These are phyloP conservation scores for Hymenoscyphus repandus DNA, from an alignment of 2,329 filamentous ascomycete species.

Conservation along the genomic window DNA sequence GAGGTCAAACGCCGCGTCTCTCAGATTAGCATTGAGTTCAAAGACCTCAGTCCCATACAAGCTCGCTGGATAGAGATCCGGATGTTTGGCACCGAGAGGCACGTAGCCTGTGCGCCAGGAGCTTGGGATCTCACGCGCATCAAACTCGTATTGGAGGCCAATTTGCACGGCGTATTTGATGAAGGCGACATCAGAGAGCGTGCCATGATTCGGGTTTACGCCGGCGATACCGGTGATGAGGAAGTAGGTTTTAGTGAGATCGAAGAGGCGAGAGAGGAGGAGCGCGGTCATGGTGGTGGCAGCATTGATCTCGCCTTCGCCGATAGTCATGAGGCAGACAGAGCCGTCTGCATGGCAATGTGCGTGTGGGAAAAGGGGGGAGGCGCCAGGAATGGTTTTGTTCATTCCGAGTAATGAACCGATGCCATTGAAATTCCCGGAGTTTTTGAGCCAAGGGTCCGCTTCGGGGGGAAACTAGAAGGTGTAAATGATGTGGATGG, in stretches of 20 bases:
- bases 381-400: slow-evolving; percentile 54
- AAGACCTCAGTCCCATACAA: slow-evolving; percentile 65
- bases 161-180: slow-evolving; percentile 66
- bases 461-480: slow-evolving; percentile 5
- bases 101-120: slow-evolving; percentile 65
- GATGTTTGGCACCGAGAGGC: slow-evolving; percentile 49
- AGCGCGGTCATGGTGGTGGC: slow-evolving; percentile 59
- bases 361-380: slow-evolving; percentile 53
- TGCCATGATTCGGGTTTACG: slow-evolving; percentile 61
- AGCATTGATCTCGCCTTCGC: slow-evolving; percentile 61
- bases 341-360: slow-evolving; percentile 54
- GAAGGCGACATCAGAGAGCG: slow-evolving; percentile 60
- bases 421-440: slow-evolving; percentile 38
- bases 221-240: slow-evolving; percentile 66
- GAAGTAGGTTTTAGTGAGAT: slow-evolving; percentile 64
- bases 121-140: slow-evolving; percentile 58
- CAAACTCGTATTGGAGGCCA: slow-evolving; percentile 69
- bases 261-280: slow-evolving; percentile 53
- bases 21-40: slow-evolving; percentile 54
- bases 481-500: background rate
- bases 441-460: background rate
- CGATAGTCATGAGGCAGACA: slow-evolving; percentile 60
- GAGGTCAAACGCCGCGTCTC: slow-evolving; percentile 40
- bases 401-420: slow-evolving; percentile 46
- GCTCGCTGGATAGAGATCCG: slow-evolving; percentile 47